Percentiles rank a stretch among this genome's conserved stretches.
These are phyloP conservation scores for Begonia masoniana DNA, from an alignment of 306 rosid species.

Conservation along the genomic window DNA sequence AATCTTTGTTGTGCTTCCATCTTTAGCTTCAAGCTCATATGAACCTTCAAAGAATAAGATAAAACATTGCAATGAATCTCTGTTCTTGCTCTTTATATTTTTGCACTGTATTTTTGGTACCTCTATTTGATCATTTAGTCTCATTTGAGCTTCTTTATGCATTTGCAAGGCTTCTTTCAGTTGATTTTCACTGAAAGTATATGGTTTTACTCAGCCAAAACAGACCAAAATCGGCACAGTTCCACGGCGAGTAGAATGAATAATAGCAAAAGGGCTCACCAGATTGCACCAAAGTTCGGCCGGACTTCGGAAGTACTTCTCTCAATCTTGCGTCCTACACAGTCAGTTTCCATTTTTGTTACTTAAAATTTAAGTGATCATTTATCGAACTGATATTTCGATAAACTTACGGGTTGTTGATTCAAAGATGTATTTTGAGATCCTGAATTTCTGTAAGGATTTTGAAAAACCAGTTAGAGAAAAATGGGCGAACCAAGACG, in stretches of 20 bases:
- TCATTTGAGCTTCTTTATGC: slow-evolving; percentile 31
- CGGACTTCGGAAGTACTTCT: slow-evolving; percentile 40
- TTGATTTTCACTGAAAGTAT: slow-evolving; percentile 33
- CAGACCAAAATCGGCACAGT: background rate
- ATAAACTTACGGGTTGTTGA: slow-evolving; percentile 41
- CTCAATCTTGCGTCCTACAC: slow-evolving; percentile 35
- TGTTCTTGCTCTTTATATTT: background rate
- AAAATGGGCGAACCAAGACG: background rate
- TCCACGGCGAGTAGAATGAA: background rate
- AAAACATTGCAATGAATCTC: background rate
- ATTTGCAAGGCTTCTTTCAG: slow-evolving; percentile 39
- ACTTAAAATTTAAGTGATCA: too few relatives aligned
- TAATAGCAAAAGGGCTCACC: slow-evolving; percentile 19
- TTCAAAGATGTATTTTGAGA: slow-evolving; percentile 57
- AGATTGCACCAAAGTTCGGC: slow-evolving; percentile 46
- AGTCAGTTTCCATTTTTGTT: background rate
- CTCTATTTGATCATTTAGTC: slow-evolving; percentile 27
- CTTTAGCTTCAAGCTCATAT: slow-evolving; percentile 31
- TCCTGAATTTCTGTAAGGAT: slow-evolving; percentile 54
- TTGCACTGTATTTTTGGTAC: slow-evolving; percentile 15
- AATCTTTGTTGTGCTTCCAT: slow-evolving; percentile 43
- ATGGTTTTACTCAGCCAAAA: background rate
- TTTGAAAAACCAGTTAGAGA: background rate
- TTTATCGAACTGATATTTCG: background rate
- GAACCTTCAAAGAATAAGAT: background rate